Evolutionary conservation across 2,329 filamentous ascomycete genomes (phyloP), one percentile per base, ranked within the genome.

Genomic region (Phyllosticta citribraziliensis): DNA sequence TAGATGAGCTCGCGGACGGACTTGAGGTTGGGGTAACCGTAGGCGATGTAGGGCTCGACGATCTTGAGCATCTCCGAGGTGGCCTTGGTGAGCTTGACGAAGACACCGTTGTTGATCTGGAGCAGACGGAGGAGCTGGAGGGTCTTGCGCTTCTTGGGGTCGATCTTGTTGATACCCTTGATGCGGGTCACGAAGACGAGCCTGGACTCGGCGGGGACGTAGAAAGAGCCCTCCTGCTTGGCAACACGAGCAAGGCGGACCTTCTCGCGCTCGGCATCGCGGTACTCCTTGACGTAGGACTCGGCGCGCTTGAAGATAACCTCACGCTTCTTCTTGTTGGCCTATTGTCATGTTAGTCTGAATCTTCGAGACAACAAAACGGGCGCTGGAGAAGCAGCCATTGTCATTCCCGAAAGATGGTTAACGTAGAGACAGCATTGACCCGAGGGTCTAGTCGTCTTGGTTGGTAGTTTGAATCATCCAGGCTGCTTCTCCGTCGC

Each of bases 91-190:
- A 97, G 84, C 75, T 87, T 88, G 81, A 99, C 84, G 83, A 99
- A 99, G 80, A 97, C 91, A 80, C 93, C 94, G 80, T 96, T 97
- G 90, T 99, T 99, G 89, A 99, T 99, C 85, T 99, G 94, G 74
- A 99, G 88, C 69, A 99, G 91, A 84, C 94, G 93, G 78, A 99
- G 92, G 65, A 99, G 90, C 83, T 99, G 94, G 73, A 99, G 87
- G 76, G 96, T 97, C 88, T 99, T 99, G 85, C 94, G 92, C 80
- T 95, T 95, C 89, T 99, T 97, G 73, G 94, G 94, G 77, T 95
- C 87, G 74, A 99, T 97, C 89, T 99, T 99, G 90, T 97, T 97
- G 91, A 99, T 97, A 96, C 93, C 94, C 91, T 99, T 99, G 86
- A 99, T 99, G 79, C 94, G 93, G 80, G 97, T 82, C 73, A 99